These are phyloP conservation scores for Penicillium paneum DNA, from an alignment of 2,329 filamentous ascomycete genomes.

Conservation along the genomic window DNA sequence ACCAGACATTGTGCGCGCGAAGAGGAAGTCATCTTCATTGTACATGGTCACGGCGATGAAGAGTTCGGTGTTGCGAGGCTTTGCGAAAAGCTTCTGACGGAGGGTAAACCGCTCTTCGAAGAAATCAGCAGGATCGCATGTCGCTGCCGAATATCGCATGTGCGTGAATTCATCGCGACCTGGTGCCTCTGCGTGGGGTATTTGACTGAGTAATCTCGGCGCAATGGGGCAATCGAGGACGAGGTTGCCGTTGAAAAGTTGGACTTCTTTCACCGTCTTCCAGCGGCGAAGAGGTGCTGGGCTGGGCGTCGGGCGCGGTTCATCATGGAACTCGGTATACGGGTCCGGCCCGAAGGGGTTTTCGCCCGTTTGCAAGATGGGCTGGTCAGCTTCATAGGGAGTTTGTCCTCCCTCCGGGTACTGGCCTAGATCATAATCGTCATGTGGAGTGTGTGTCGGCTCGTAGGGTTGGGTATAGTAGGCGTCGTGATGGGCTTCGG, in stretches of 20 bases:
- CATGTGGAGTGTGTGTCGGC: slow-evolving; percentile 56
- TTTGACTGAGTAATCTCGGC: slow-evolving; percentile 78
- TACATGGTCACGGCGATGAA: slow-evolving; percentile 99
- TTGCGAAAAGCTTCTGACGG: slow-evolving; percentile 86
- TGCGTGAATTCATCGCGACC: slow-evolving; percentile 79
- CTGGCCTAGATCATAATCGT: slow-evolving; percentile 55
- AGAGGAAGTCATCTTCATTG: slow-evolving; percentile 95
- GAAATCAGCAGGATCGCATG: slow-evolving; percentile 87
- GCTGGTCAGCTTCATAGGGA: slow-evolving; percentile 63
- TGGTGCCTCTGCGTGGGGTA: slow-evolving; percentile 72
- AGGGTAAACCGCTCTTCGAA: slow-evolving; percentile 86
- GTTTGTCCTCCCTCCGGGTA: slow-evolving; percentile 52
- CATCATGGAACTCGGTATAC: slow-evolving; percentile 50
- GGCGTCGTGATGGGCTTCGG: slow-evolving; percentile 80
- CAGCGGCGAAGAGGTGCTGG: slow-evolving; percentile 72
- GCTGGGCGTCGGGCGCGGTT: slow-evolving; percentile 46
- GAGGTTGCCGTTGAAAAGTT: slow-evolving; percentile 92
- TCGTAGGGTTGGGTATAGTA: slow-evolving; percentile 84
- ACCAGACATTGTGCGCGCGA: slow-evolving; percentile 91
- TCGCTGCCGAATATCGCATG: slow-evolving; percentile 88
- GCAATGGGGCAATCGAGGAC: slow-evolving; percentile 96
- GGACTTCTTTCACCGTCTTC: slow-evolving; percentile 99
- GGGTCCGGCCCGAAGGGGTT: slow-evolving; percentile 62
- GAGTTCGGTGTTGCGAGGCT: slow-evolving; percentile 85
- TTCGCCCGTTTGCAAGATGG: slow-evolving; percentile 68